Base-by-base conservation (phyloP, 768 basidiomycete genomes). In the Neoboletus subvelutipes region DNA sequence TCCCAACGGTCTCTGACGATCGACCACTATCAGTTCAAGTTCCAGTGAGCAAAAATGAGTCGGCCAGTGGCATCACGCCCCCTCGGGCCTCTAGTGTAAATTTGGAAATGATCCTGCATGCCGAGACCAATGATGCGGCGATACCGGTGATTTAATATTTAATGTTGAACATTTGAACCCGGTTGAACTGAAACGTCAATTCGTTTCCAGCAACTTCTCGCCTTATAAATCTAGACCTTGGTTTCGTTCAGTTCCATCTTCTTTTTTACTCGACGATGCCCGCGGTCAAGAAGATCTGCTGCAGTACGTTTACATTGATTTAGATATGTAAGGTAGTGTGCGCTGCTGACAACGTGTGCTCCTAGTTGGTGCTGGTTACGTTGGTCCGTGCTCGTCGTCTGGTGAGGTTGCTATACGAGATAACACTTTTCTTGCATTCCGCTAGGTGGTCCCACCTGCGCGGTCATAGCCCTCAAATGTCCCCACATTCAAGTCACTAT, bases 401-500 rank as follows among this genome's bases (percentile, higher is more conserved):
- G 20, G 55, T 33, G 45, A 37, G 36, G 29, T 52, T 42, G 45
- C 52, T 18, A 37, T 20, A 41, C 41, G 36, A 46, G 53, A 62
- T 66, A 37, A 62, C 43, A 9, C 36, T 39, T 57, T 54, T 57
- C 55, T 67, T 55, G 59, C 50, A 26, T 51, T 45, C 57, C 37
- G 57, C 43, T 63, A 94, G 93, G 94, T 70, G 94, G 94, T 34
- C 94, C 94, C 26, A 98, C 94, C 43, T 96, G 94, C 71, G 90
- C 94, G 46, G 94, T 97, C 69, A 92, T 97, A 65, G 94, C 94
- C 20, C 79, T 91, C 64, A 94, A 92, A 74, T 96, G 94, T 72
- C 92, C 94, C 48, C 83, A 95, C 69, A 92, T 98, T 76, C 77
- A 77, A 43, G 96, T 99, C 70, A 99, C 94, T 67, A 99, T 99